These are phyloP conservation scores for Phaeolepiota aurea DNA, from an alignment of 768 basidiomycete genomes.

Conservation along the genomic window DNA sequence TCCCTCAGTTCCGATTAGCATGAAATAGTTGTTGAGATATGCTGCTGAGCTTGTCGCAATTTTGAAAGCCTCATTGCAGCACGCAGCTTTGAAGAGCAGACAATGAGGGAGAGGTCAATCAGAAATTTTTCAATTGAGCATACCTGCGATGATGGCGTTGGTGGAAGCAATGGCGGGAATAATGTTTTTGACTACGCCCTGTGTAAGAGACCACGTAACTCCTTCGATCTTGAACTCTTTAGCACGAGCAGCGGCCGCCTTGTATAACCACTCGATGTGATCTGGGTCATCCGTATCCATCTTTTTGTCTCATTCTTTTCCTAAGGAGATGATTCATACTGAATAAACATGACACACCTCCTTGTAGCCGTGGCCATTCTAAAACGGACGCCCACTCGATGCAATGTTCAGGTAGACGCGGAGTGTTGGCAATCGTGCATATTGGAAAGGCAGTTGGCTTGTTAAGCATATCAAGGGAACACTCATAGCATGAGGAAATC, in stretches of 20 bases:
- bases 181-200: constrained; percentile 99
- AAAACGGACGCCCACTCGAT: constrained; percentile 99
- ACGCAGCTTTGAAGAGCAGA: constrained; percentile 56
- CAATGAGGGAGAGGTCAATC: neutral
- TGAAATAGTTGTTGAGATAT: constrained; percentile 95
- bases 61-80: constrained; percentile 99
- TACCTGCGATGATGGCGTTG: constrained; percentile 95
- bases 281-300: constrained; percentile 97
- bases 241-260: constrained; percentile 72
- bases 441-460: constrained; percentile 96
- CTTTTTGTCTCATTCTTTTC: constrained; percentile 65
- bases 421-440: constrained; percentile 98
- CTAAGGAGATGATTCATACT: neutral
- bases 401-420: constrained; percentile 95
- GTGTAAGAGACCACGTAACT: constrained; percentile 95
- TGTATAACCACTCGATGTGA: constrained; percentile 91
- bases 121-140: constrained; percentile 7
- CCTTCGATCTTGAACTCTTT: constrained; percentile 96
- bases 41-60: constrained; percentile 94
- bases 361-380: constrained; percentile 93
- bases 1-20: constrained; percentile 95
- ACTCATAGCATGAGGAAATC: constrained; percentile 95
- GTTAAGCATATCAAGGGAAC: constrained; percentile 96
- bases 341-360: constrained; percentile 41
- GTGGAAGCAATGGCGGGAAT: constrained; percentile 98